A percentile compares a stretch with the other conserved stretches of the same genome.
These are phyloP conservation scores for Lumnitzera littorea DNA, from an alignment of 345 rosid genomes.

Conservation along the genomic window DNA sequence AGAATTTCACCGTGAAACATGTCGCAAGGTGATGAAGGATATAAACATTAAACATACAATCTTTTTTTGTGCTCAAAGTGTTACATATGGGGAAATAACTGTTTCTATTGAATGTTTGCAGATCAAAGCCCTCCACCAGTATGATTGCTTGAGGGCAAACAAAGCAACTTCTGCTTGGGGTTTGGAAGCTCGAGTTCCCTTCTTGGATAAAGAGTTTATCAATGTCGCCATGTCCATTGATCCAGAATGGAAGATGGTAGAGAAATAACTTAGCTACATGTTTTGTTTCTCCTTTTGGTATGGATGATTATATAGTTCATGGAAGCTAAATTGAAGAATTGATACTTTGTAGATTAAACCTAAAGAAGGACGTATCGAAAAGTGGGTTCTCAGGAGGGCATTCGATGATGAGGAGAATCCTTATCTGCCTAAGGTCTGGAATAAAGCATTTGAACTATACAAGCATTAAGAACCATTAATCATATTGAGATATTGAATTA, in stretches of 20 bases:
- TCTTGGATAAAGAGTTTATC: slow-evolving; percentile 83
- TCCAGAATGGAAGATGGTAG: slow-evolving; percentile 84
- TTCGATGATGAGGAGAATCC: slow-evolving; percentile 83
- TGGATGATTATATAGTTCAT: neutral
- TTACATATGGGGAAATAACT: neutral
- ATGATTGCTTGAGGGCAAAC: slow-evolving; percentile 93
- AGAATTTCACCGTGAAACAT: slow-evolving; percentile 81
- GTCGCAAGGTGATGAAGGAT: slow-evolving; percentile 53
- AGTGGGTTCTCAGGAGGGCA: slow-evolving; percentile 81
- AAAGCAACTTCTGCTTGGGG: slow-evolving; percentile 97
- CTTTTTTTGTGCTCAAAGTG: neutral
- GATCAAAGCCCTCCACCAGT: slow-evolving; percentile 90
- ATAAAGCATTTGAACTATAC: neutral
- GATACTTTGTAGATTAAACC: slow-evolving; percentile 41
- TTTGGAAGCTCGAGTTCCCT: slow-evolving; percentile 86
- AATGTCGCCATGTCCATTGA: slow-evolving; percentile 74
- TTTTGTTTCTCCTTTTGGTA: neutral
- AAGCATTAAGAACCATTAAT: too few species aligned
- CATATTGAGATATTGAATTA: neutral
- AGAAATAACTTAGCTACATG: neutral
- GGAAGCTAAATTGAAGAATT: neutral
- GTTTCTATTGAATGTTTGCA: slow-evolving; percentile 17
- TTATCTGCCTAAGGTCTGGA: slow-evolving; percentile 68
- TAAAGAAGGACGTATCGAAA: slow-evolving; percentile 68
- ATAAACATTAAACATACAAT: neutral